A percentile compares a stretch with the other conserved stretches of the same genome.
phyloP scores from a whole-genome alignment of 495 filamentous ascomycete species.

The Penicillium paradoxum region DNA sequence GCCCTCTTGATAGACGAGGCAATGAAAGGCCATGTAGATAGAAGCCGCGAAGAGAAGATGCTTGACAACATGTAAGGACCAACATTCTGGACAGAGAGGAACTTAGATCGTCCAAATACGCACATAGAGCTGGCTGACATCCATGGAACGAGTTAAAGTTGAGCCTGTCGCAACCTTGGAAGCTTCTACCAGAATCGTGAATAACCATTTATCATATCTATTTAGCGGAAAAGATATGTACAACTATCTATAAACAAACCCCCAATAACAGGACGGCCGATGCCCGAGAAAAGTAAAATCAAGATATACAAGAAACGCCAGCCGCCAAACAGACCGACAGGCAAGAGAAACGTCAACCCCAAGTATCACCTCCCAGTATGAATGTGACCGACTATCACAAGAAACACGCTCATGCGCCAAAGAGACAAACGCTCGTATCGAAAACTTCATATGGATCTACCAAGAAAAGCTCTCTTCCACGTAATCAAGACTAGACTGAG shows the following conservation, averaged over 20 bases:
- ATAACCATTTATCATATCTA: not conserved
- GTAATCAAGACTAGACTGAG: slow-evolving; percentile 65
- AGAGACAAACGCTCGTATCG: not conserved
- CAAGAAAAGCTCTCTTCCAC: slow-evolving; percentile 88
- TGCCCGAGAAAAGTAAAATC: slow-evolving; percentile 1
- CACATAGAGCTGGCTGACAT: too few species aligned
- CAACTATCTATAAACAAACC: slow-evolving; percentile 5
- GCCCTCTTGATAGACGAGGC: too few species aligned
- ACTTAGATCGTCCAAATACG: too few species aligned
- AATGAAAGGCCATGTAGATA: too few species aligned
- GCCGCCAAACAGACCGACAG: slow-evolving; percentile 2
- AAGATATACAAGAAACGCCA: slow-evolving; percentile 4
- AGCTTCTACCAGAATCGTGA: too few species aligned
- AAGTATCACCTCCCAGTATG: not conserved
- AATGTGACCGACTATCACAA: not conserved
- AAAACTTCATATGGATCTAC: slow-evolving; percentile 37
- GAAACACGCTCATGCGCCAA: slow-evolving; percentile 5
- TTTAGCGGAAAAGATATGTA: slow-evolving; percentile 16
- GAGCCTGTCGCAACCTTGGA: too few species aligned
- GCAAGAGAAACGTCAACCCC: not conserved
- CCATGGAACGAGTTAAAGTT: too few species aligned
- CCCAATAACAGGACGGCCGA: not conserved
- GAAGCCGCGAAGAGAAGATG: too few species aligned
- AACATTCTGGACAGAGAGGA: too few species aligned
- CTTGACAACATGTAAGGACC: too few species aligned